Evolutionary conservation across 1,284 basidiomycete species (phyloP), one percentile per base, ranked within the genome.

Genomic region (Marasmius sp.): DNA sequence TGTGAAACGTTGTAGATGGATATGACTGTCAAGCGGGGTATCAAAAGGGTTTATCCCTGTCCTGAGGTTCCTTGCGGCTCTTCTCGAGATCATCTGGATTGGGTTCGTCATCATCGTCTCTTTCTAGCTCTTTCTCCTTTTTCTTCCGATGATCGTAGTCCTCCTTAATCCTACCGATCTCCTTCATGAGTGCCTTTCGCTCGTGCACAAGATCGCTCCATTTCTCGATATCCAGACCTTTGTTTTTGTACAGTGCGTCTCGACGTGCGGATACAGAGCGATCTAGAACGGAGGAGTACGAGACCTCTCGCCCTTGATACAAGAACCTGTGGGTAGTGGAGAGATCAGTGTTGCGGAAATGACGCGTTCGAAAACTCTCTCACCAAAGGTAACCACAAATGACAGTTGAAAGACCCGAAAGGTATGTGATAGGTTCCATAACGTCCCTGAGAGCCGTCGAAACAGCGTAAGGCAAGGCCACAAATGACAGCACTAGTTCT

Each of bases 381-480:
- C 59, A 84, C 84, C 84, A 87, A 4, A 86, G 74, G 67, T 87
- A 87, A 3, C 85, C 82, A 16, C 81, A 76, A 48, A 87, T 81
- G 61, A 87, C 85, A 11, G 81, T 86, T 0, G 84, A 82, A 10
- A 88, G 72, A 11, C 85, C 85, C 14, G 84, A 86, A 18, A 87
- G 74, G 69, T 88, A 87, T 4, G 85, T 89, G 52, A 88, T 81
- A 1, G 87, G 88, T 68, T 90, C 87, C 86, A 88, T 89, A 10
- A 87, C 73, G 65, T 89, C 87, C 86, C 85, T 86, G 47, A 66
- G 52, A 50, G 9, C 6, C 20, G 38, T 49, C 22, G 39, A 36
- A 3, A 3, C 41, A 47, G 11, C 38, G 18, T 7, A 38, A 27
- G 20, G 10, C 49, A 10, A 56, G 36, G 16, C 48, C 48, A 5